phyloP scores from a whole-genome alignment of 495 filamentous ascomycete species.

The Durotheca rogersii region DNA sequence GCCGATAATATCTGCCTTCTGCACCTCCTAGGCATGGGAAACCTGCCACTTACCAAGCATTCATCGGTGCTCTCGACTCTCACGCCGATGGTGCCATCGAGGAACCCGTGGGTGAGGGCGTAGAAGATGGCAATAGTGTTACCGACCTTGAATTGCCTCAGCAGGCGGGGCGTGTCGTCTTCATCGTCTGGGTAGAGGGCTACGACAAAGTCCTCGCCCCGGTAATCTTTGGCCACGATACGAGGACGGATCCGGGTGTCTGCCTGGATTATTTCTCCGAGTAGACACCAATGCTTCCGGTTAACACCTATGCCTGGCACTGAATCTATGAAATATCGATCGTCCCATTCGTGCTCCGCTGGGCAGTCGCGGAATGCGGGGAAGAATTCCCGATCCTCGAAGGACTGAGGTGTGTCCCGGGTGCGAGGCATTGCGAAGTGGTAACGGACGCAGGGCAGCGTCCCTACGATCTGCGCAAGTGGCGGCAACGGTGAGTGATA shows the following conservation, averaged over 20 bases:
- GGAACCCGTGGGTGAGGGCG: constrained; percentile 6
- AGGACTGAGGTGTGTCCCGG: constrained; percentile 12
- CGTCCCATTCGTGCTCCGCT: constrained; percentile 1
- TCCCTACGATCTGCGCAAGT: no score
- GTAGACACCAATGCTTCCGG: constrained; percentile 22
- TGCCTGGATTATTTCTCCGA: constrained; percentile 21
- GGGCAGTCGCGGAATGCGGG: constrained; percentile 15
- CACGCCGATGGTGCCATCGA: constrained; percentile 11
- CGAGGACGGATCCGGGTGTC: constrained; percentile 9
- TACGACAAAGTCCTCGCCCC: constrained; percentile 11
- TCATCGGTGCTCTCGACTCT: constrained; percentile 15
- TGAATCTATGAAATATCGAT: constrained; percentile 5
- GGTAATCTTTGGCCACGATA: constrained; percentile 18
- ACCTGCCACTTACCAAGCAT: constrained; percentile 3
- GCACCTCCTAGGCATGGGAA: no score
- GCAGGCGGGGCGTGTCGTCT: constrained; percentile 15
- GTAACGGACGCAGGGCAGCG: no score
- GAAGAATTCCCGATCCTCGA: constrained; percentile 15
- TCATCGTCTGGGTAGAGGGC: constrained; percentile 17
- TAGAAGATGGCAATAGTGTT: constrained; percentile 27
- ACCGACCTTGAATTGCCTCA: constrained; percentile 16
- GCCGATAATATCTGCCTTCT: background rate
- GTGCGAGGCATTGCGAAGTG: no score
- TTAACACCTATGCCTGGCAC: background rate
- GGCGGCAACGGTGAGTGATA: no score